These are phyloP conservation scores for Rutidosis leptorrhynchoides DNA, from an alignment of 129 eudicot species.

Conservation along the genomic window DNA sequence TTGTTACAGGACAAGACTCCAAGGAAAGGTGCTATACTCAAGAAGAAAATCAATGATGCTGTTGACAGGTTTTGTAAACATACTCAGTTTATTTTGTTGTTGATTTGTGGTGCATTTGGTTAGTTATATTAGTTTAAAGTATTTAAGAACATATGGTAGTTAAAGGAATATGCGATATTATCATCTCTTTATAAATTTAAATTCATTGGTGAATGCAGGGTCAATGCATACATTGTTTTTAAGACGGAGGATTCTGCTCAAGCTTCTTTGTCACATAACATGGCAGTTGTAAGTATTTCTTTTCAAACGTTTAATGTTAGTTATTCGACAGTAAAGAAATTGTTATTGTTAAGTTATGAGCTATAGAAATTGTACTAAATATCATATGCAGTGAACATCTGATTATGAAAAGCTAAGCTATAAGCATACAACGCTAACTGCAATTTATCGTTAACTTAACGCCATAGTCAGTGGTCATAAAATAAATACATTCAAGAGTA, in stretches of 20 bases:
- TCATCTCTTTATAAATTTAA: background rate
- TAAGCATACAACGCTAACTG: too few species aligned
- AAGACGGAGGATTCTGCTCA: conserved; percentile 75
- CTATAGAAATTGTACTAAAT: too few species aligned
- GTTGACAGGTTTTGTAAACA: conserved; percentile 62
- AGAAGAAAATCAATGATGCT: conserved; percentile 76
- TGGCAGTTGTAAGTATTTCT: conserved; percentile 74
- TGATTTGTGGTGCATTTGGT: background rate
- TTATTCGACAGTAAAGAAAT: background rate
- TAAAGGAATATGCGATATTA: background rate
- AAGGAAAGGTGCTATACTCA: conserved; percentile 81
- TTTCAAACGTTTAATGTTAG: conserved; percentile 2
- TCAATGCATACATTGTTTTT: conserved; percentile 84
- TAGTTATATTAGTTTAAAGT: background rate
- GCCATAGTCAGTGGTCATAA: too few species aligned
- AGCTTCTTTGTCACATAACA: conserved; percentile 86
- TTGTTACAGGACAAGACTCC: conserved; percentile 71
- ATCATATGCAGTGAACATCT: too few species aligned
- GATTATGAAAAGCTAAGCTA: too few species aligned
- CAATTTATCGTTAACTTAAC: too few species aligned
- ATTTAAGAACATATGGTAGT: background rate
- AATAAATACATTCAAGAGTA: too few species aligned
- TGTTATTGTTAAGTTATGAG: too few species aligned
- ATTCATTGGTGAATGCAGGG: conserved; percentile 51
- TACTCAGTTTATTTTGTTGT: background rate